These are phyloP conservation scores for Cyclotella distinguenda DNA, from an alignment of 108 stramenopile species.

Conservation along the genomic window DNA sequence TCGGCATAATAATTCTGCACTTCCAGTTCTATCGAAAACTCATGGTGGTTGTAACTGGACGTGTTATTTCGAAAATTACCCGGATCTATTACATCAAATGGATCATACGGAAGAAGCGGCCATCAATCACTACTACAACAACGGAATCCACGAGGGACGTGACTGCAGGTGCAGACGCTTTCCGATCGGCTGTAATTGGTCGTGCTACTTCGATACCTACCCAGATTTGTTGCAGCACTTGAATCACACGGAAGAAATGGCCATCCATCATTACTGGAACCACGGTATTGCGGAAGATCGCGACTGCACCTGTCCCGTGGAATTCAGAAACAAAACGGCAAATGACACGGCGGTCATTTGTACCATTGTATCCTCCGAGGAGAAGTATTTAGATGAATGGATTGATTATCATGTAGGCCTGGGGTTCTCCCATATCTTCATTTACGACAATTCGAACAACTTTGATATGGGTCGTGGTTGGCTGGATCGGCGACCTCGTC, in stretches of 20 bases:
- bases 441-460: conserved; percentile 53
- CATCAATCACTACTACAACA: background rate
- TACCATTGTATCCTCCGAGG: conserved; percentile 7
- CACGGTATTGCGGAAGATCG: conserved; percentile 8
- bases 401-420: conserved; percentile 52
- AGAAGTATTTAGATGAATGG: conserved; percentile 59
- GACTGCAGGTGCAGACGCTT: conserved; percentile 4
- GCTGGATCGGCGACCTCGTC: conserved; percentile 14
- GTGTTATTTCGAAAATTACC: conserved; percentile 4
- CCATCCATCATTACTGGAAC: background rate
- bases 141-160: conserved; percentile 2
- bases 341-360: conserved; percentile 9
- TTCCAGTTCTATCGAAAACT: too few relatives aligned
- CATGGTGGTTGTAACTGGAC: conserved; percentile 10
- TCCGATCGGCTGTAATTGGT: conserved; percentile 3
- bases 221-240: background rate
- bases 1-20: conserved; percentile 28
- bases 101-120: background rate
- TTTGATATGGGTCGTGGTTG: conserved; percentile 35
- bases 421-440: conserved; percentile 50
- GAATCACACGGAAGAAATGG: background rate
- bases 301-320: conserved; percentile 1
- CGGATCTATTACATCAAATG: background rate
- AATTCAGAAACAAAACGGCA: conserved; percentile 1
- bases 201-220: conserved; percentile 5